These are phyloP conservation scores for Saccharomycopsis sp. DNA, from an alignment of 805 yeast species.

Conservation along the genomic window DNA sequence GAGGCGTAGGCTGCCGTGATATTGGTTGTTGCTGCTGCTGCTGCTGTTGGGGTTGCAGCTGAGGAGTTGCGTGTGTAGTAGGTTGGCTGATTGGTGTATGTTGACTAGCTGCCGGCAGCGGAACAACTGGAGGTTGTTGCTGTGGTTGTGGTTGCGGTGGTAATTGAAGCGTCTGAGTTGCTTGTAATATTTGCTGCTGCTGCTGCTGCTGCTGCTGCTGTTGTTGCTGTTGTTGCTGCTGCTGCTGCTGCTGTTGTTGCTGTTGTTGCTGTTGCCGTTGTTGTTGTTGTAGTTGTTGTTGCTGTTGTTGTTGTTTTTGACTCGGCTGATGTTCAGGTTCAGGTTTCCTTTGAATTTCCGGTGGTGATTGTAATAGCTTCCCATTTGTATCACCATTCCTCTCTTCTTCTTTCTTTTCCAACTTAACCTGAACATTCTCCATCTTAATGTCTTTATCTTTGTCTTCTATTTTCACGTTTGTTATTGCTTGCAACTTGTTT, in stretches of 20 bases:
- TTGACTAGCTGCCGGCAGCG: too few species aligned
- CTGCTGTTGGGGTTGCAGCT: background rate
- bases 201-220: conserved; percentile 10
- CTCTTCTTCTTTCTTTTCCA: conserved; percentile 1
- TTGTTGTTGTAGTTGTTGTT: conserved; percentile 21
- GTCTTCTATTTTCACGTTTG: too few species aligned
- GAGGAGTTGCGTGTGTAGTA: too few species aligned
- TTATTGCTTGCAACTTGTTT: conserved; percentile 7
- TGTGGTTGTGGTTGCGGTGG: too few species aligned
- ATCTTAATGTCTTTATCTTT: background rate
- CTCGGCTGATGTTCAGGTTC: background rate
- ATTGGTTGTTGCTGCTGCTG: conserved; percentile 22
- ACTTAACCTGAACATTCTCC: background rate
- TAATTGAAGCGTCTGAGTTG: background rate
- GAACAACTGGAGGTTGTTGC: too few species aligned
- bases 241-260: conserved; percentile 21
- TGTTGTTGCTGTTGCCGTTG: conserved; percentile 20
- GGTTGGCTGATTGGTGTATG: too few species aligned
- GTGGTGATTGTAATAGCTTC: background rate
- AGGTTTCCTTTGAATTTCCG: conserved; percentile 3
- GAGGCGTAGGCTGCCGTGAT: conserved; percentile 20
- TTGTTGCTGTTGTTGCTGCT: conserved; percentile 22
- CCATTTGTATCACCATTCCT: background rate
- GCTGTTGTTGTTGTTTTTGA: conserved; percentile 20
- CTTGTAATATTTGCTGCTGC: background rate